These are phyloP conservation scores for Pseudogymnoascus sp. DNA, from an alignment of 2,329 filamentous ascomycete genomes.

Conservation along the genomic window DNA sequence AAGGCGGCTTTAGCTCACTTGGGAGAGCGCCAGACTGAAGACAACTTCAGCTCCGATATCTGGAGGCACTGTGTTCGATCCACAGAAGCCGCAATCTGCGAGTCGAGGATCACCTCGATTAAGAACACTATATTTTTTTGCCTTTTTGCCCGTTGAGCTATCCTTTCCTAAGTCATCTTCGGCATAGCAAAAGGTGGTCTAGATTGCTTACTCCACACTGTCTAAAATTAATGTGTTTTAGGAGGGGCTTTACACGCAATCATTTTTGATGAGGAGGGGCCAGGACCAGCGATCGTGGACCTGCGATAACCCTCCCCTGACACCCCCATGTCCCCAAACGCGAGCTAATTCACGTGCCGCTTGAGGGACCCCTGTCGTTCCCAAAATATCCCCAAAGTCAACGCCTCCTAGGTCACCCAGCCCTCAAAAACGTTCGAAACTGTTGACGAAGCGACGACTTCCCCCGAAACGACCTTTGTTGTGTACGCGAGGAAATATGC, in stretches of 20 bases:
- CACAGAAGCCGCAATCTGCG: conserved; percentile 16
- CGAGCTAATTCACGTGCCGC: background rate
- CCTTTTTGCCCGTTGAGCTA: background rate
- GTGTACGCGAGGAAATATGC: background rate
- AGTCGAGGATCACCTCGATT: conserved; percentile 12
- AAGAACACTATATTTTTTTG: conserved; percentile 14
- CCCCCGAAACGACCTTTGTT: background rate
- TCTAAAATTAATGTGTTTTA: background rate
- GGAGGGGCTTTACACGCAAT: background rate
- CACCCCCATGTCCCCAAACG: background rate
- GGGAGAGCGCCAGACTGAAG: conserved; percentile 16
- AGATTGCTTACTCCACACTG: background rate
- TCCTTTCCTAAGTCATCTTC: background rate
- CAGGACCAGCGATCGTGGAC: background rate
- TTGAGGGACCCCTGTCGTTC: background rate
- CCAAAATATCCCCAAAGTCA: background rate
- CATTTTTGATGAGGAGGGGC: background rate
- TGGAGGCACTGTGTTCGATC: conserved; percentile 17
- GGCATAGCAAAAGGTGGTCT: background rate
- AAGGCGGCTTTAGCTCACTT: conserved; percentile 17
- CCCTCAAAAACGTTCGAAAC: background rate
- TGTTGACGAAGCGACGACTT: background rate
- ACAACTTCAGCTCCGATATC: conserved; percentile 12
- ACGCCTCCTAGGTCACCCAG: conserved; percentile 5
- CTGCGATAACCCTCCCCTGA: background rate